A percentile compares a stretch with the other conserved stretches of the same genome.
These are phyloP conservation scores for Leersia perrieri DNA, from an alignment of 176 grass and related monocot genomes.

Conservation along the genomic window DNA sequence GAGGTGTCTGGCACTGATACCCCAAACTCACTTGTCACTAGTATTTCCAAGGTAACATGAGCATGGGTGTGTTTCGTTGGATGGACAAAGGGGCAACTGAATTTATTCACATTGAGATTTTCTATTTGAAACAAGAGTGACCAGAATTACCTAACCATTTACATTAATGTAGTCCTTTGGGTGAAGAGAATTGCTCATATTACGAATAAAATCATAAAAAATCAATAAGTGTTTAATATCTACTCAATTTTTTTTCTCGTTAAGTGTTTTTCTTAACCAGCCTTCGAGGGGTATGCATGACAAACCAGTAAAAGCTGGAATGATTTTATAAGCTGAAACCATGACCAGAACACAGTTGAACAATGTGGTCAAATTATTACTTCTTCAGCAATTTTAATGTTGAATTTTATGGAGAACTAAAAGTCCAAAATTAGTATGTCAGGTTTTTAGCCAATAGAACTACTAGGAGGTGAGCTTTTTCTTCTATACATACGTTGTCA, in stretches of 20 bases:
- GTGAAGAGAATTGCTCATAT: neutral
- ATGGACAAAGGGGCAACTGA: too few species aligned
- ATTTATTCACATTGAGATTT: too few species aligned
- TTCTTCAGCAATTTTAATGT: neutral
- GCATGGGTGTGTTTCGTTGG: too few species aligned
- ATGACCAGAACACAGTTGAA: neutral
- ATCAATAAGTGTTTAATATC: neutral
- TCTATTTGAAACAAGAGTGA: neutral
- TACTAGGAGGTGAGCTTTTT: neutral
- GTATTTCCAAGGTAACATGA: too few species aligned
- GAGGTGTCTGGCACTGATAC: neutral
- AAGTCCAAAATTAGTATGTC: neutral
- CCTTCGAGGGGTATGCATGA: neutral
- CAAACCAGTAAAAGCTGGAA: neutral
- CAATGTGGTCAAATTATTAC: neutral
- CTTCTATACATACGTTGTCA: neutral
- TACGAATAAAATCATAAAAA: neutral
- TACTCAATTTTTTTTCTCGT: neutral
- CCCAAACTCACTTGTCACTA: neutral
- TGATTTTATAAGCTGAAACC: neutral
- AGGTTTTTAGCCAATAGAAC: neutral
- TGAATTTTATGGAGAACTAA: neutral
- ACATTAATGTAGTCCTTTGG: neutral
- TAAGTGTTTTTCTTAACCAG: neutral
- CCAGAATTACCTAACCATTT: neutral